Evolutionary conservation across 768 basidiomycete species (phyloP).

Genomic region (Psilocybe subaeruginosa): DNA sequence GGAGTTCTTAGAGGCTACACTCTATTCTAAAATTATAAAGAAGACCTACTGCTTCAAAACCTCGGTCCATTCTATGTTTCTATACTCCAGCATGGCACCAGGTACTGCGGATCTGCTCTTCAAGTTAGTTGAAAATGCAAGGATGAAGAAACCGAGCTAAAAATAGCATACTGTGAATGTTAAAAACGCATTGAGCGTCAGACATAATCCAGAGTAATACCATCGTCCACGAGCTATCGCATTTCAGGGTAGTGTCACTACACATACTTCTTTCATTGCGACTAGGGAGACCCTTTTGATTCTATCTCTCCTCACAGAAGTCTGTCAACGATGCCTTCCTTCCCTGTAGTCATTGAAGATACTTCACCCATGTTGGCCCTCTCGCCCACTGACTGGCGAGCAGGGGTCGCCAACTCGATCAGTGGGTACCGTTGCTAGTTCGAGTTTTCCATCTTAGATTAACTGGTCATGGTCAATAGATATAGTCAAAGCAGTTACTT

Average conservation of each 20-base stretch:
- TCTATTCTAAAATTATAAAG: too few species aligned
- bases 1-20: too few species aligned
- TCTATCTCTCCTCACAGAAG: neutral
- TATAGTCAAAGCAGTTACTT: slow-evolving; percentile 23
- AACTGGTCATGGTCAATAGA: neutral
- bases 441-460: neutral
- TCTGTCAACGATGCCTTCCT: slow-evolving; percentile 4
- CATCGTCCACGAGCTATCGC: too few species aligned
- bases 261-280: neutral
- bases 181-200: neutral
- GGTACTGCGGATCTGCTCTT: too few species aligned
- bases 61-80: too few species aligned
- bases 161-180: neutral
- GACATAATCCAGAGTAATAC: neutral
- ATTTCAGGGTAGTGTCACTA: too few species aligned
- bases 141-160: neutral
- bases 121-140: too few species aligned
- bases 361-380: slow-evolving; percentile 10
- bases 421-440: neutral
- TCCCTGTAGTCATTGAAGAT: slow-evolving; percentile 11
- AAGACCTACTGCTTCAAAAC: too few species aligned
- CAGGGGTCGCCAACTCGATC: slow-evolving; percentile 6
- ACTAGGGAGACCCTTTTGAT: neutral
- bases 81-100: too few species aligned
- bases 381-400: slow-evolving; percentile 2